phyloP scores from a whole-genome alignment of 345 rosid genomes.

The Brassica napus region Da-Ae NC_063450.1:43134001-43134500 shows the following conservation, averaged over 20 bases:
- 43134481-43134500: not conserved
- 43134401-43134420: slow-evolving; percentile 2
- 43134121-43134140: slow-evolving; percentile 37
- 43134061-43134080: slow-evolving; percentile 77
- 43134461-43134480: not conserved
- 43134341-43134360: slow-evolving; percentile 54
- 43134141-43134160: slow-evolving; percentile 56
- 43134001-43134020: slow-evolving; percentile 66
- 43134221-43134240: slow-evolving; percentile 53
- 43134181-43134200: slow-evolving; percentile 59
- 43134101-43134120: slow-evolving; percentile 64
- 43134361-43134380: not conserved
- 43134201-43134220: slow-evolving; percentile 63
- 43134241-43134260: slow-evolving; percentile 51
- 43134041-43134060: slow-evolving; percentile 75
- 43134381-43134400: not conserved
- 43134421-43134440: slow-evolving; percentile 6
- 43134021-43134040: slow-evolving; percentile 68
- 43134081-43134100: slow-evolving; percentile 59
- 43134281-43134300: slow-evolving; percentile 49
- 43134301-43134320: slow-evolving; percentile 38
- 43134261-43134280: slow-evolving; percentile 53
- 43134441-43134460: not conserved
- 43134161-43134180: slow-evolving; percentile 46
- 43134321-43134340: slow-evolving; percentile 65